phyloP scores from a whole-genome alignment of 306 rosid genomes.

The Vigna angularis region DNA sequence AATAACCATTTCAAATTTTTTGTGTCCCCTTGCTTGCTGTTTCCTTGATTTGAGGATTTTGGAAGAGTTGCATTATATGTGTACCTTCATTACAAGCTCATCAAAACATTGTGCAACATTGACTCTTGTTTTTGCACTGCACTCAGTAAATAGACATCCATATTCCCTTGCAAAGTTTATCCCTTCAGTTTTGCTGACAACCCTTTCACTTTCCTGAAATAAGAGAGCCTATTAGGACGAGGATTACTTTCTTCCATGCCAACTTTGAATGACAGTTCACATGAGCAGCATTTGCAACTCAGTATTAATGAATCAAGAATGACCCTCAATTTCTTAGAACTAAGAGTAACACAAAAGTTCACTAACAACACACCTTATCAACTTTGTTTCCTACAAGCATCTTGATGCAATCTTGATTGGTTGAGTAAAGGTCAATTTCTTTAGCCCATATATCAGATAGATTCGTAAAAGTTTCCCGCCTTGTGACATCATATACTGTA shows the following conservation, averaged over 20 bases:
- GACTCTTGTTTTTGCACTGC: constrained; percentile 83
- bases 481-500: constrained; percentile 77
- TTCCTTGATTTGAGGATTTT: not conserved
- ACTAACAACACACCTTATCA: constrained; percentile 59
- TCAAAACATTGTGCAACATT: constrained; percentile 82
- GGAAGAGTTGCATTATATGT: constrained; percentile 23
- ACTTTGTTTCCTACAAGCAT: constrained; percentile 89
- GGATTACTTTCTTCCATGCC: not conserved
- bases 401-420: constrained; percentile 85
- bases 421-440: constrained; percentile 77
- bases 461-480: constrained; percentile 75
- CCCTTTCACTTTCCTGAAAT: constrained; percentile 78
- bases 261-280: constrained; percentile 12
- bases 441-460: constrained; percentile 89
- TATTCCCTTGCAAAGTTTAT: constrained; percentile 76
- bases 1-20: not conserved
- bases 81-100: constrained; percentile 82
- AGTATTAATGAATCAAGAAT: constrained; percentile 18
- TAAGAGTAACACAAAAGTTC: constrained; percentile 8
- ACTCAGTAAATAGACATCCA: constrained; percentile 76
- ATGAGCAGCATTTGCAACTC: constrained; percentile 11
- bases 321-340: constrained; percentile 1
- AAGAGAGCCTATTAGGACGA: constrained; percentile 13
- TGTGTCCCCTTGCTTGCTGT: not conserved
- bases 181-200: constrained; percentile 74